Conservation (phyloP, 1,139 yeast genomes). For the Yarrowia galli region DNA sequence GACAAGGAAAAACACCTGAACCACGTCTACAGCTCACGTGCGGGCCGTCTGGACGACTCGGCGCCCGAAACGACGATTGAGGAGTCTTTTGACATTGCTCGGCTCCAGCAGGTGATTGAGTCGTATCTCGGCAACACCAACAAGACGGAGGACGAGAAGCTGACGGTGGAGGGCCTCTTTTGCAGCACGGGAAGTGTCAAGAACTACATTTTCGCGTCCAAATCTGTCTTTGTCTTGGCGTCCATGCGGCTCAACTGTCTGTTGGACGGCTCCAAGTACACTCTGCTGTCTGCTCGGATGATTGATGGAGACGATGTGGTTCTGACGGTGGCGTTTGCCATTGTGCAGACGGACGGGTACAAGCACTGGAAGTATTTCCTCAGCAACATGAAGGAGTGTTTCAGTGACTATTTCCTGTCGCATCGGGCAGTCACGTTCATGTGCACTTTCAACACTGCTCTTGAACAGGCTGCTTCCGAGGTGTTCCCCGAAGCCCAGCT, state of each 20-base stretch:
- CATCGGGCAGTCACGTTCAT: slow-evolving; percentile 22
- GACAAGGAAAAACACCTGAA: slow-evolving; percentile 26
- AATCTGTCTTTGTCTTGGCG: slow-evolving; percentile 23
- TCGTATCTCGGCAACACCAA: slow-evolving; percentile 10
- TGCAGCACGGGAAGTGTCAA: slow-evolving; percentile 23
- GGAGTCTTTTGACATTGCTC: slow-evolving; percentile 16
- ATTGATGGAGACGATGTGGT: slow-evolving; percentile 32
- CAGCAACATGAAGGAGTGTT: slow-evolving; percentile 36
- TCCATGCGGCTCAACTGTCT: slow-evolving; percentile 30
- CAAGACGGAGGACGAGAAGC: slow-evolving; percentile 26
- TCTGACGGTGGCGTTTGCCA: slow-evolving; percentile 21
- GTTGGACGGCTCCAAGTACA: slow-evolving; percentile 26
- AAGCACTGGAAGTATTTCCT: slow-evolving; percentile 35
- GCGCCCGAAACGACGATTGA: slow-evolving; percentile 16
- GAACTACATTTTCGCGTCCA: slow-evolving; percentile 29
- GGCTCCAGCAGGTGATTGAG: slow-evolving; percentile 25
- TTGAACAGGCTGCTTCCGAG: slow-evolving; percentile 23
- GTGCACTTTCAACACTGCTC: slow-evolving; percentile 27
- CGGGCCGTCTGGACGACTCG: slow-evolving; percentile 12
- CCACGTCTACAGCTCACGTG: slow-evolving; percentile 19
- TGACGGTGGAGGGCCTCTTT: slow-evolving; percentile 29
- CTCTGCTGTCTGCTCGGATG: slow-evolving; percentile 17
- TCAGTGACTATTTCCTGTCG: slow-evolving; percentile 18
- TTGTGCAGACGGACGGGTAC: slow-evolving; percentile 33
- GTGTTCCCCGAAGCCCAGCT: slow-evolving; percentile 30